Evolutionary conservation across 2,329 filamentous ascomycete species (phyloP).

Genomic region (Sclerotinia glacialis): DNA sequence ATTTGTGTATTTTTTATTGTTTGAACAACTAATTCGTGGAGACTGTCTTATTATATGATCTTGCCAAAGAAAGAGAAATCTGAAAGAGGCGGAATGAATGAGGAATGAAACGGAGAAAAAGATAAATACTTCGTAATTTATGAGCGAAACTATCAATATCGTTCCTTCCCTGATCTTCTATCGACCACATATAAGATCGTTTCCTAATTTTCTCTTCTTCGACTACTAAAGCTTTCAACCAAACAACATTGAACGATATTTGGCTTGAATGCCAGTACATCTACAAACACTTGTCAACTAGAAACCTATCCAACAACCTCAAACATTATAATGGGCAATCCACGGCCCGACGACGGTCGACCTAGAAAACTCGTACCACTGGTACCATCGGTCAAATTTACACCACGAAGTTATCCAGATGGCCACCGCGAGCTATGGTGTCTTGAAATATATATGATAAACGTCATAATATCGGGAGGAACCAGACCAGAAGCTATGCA

Average conservation of each 20-base stretch:
- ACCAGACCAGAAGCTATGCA: neutral
- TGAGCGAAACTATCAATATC: neutral
- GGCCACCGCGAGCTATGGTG: no score
- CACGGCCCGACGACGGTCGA: no score
- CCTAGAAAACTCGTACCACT: neutral
- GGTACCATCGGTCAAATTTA: neutral
- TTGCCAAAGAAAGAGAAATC: neutral
- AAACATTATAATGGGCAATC: neutral
- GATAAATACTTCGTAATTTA: neutral
- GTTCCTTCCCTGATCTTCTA: neutral
- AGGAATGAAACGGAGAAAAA: neutral
- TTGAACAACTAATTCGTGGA: neutral
- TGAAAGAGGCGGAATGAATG: neutral
- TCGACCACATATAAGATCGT: neutral
- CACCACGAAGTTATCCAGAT: neutral
- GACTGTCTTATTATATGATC: neutral
- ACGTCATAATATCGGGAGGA: neutral
- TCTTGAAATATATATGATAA: no score
- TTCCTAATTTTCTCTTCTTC: neutral
- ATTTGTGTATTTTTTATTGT: neutral
- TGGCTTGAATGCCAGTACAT: neutral
- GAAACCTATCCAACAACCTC: neutral
- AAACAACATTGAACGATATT: neutral
- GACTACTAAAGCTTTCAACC: neutral
- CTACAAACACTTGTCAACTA: neutral